Evolutionary conservation across 2,329 filamentous ascomycete genomes (phyloP).

Genomic region (Hymenoscyphus scutula): DNA sequence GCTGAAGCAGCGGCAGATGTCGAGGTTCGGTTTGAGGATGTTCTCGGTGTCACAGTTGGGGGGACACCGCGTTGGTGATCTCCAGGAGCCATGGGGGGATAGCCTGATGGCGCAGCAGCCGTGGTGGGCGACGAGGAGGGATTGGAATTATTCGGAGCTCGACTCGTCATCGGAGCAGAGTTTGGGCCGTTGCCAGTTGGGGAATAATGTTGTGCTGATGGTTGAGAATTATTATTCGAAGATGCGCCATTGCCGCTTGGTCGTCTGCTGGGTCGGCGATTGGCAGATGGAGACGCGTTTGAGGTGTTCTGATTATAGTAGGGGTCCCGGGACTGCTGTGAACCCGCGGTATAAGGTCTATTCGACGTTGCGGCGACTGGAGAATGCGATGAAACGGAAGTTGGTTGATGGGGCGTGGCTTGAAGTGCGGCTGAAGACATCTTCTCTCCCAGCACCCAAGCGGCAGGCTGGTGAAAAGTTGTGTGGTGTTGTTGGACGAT

Average conservation of each 20-base stretch:
- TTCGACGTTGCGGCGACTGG: constrained; percentile 46
- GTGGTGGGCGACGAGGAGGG: constrained; percentile 40
- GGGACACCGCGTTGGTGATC: constrained; percentile 61
- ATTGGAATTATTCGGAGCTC: constrained; percentile 35
- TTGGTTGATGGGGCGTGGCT: constrained; percentile 53
- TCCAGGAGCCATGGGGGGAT: constrained; percentile 37
- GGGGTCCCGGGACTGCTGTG: constrained; percentile 53
- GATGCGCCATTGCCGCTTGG: constrained; percentile 49
- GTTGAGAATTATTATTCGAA: constrained; percentile 30
- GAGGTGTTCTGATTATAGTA: constrained; percentile 44
- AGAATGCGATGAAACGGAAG: constrained; percentile 46
- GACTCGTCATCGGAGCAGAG: constrained; percentile 21
- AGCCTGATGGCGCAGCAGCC: constrained; percentile 40
- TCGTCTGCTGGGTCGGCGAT: constrained; percentile 50
- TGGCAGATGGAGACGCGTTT: constrained; percentile 49
- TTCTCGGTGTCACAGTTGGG: constrained; percentile 74
- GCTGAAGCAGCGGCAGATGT: constrained; percentile 36
- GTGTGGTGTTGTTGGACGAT: constrained; percentile 13
- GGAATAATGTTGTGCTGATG: constrained; percentile 33
- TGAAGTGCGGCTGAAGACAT: constrained; percentile 66
- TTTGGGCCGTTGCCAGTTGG: constrained; percentile 24
- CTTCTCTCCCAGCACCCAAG: constrained; percentile 43
- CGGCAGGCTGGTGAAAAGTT: constrained; percentile 4
- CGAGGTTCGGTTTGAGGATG: constrained; percentile 66
- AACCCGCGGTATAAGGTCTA: constrained; percentile 53